Conservation (phyloP, 2,329 filamentous ascomycete species). For the Monilinia aucupariae region DNA sequence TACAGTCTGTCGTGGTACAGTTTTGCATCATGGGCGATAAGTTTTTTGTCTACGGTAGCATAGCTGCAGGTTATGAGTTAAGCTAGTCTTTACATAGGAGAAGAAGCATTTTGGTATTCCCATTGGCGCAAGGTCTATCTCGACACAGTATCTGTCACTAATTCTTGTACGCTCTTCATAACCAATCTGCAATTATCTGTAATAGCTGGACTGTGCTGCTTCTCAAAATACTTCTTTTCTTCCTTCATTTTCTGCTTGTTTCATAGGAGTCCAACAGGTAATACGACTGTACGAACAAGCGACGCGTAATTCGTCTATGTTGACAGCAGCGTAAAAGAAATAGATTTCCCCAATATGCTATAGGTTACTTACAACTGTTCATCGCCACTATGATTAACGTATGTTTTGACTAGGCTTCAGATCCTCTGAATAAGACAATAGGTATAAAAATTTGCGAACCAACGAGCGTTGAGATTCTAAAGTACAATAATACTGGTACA, state of each 20-base stretch:
- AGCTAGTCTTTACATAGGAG: not conserved
- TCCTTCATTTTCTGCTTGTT: too few species aligned
- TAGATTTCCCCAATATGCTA: not conserved
- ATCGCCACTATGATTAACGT: not conserved
- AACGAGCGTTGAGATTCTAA: not conserved
- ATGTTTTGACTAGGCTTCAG: constrained; percentile 2
- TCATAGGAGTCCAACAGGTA: too few species aligned
- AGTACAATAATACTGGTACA: not conserved
- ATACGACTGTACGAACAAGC: not conserved
- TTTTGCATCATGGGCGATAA: too few species aligned
- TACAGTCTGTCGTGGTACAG: not conserved
- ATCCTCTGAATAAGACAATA: not conserved
- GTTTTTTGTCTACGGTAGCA: too few species aligned
- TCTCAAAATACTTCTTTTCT: too few species aligned
- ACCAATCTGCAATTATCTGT: too few species aligned
- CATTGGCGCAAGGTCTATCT: too few species aligned
- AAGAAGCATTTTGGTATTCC: too few species aligned
- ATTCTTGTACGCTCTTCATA: too few species aligned
- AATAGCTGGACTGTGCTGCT: too few species aligned
- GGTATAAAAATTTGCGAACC: not conserved
- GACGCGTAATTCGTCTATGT: not conserved
- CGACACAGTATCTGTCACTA: too few species aligned
- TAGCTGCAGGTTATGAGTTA: not conserved
- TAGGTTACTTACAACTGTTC: not conserved
- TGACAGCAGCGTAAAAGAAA: not conserved